Evolutionary conservation across 768 basidiomycete genomes (phyloP).

Genomic region (Calocera viscosa): DNA sequence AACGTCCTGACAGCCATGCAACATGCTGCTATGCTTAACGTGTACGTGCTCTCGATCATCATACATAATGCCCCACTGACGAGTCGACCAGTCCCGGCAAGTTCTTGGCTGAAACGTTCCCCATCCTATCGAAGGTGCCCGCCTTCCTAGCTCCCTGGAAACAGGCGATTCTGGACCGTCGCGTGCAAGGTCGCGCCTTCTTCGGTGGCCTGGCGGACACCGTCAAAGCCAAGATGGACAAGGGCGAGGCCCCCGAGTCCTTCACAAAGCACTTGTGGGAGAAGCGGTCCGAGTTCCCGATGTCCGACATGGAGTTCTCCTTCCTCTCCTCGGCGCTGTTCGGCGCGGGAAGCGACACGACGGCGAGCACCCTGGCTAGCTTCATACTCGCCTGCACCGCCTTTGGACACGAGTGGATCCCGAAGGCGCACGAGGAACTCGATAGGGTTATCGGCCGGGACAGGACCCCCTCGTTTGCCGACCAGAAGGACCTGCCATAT

Average conservation of each 20-base stretch:
- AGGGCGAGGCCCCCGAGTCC: conserved; percentile 13
- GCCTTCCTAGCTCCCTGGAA: conserved; percentile 16
- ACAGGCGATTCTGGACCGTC: conserved; percentile 11
- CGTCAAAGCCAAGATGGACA: conserved; percentile 15
- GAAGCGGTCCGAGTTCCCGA: conserved; percentile 4
- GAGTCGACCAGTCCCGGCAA: not conserved
- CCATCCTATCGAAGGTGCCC: conserved; percentile 12
- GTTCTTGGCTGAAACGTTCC: conserved; percentile 15
- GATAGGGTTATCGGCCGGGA: conserved; percentile 14
- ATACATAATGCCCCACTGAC: too few species aligned
- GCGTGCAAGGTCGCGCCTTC: conserved; percentile 12
- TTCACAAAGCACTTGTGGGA: conserved; percentile 12
- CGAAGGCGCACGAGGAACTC: conserved; percentile 3
- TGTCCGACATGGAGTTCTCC: conserved; percentile 17
- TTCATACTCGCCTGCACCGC: conserved; percentile 15
- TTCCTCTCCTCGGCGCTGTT: conserved; percentile 13
- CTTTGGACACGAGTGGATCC: not conserved
- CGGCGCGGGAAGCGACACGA: conserved; percentile 16
- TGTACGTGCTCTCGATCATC: not conserved
- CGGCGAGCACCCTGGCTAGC: conserved; percentile 14
- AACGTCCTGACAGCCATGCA: conserved; percentile 1
- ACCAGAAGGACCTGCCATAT: conserved; percentile 15
- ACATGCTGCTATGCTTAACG: conserved; percentile 2
- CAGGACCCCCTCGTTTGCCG: conserved; percentile 18
- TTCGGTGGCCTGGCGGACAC: conserved; percentile 13